Evolutionary conservation across 768 basidiomycete genomes (phyloP).

Genomic region (Podaxis sp.): DNA sequence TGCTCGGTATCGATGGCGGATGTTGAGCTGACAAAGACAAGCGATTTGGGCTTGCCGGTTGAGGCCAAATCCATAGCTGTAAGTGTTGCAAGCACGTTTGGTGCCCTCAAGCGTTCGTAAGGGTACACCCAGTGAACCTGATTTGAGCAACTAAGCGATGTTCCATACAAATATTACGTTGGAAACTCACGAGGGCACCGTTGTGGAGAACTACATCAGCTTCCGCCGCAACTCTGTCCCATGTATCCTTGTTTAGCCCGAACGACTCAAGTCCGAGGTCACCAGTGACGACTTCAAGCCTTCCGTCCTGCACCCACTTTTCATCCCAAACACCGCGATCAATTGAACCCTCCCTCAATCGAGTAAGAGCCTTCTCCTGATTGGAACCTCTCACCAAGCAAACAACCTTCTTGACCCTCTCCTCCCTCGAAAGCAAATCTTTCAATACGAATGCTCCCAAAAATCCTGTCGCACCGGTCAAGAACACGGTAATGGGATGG

Average conservation of each 20-base stretch:
- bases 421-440: constrained; percentile 56
- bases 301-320: constrained; percentile 61
- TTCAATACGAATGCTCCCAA: constrained; percentile 88
- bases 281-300: constrained; percentile 78
- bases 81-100: constrained; percentile 92
- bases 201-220: constrained; percentile 90
- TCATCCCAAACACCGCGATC: constrained; percentile 91
- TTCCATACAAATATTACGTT: background rate
- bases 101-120: constrained; percentile 85
- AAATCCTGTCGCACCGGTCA: constrained; percentile 97
- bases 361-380: constrained; percentile 53
- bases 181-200: constrained; percentile 81
- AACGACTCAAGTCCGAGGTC: constrained; percentile 76
- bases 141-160: background rate
- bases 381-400: constrained; percentile 83
- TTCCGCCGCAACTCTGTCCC: constrained; percentile 65
- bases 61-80: constrained; percentile 79
- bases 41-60: constrained; percentile 63
- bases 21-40: constrained; percentile 94
- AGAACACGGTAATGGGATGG: constrained; percentile 72
- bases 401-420: constrained; percentile 78
- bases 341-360: constrained; percentile 65
- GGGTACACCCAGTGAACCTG: constrained; percentile 99
- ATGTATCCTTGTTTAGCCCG: constrained; percentile 60
- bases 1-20: constrained; percentile 91